Percentiles rank a stretch among this genome's conserved stretches.
Conservation (phyloP, 768 basidiomycete genomes). For the Phaeolepiota aurea region DNA sequence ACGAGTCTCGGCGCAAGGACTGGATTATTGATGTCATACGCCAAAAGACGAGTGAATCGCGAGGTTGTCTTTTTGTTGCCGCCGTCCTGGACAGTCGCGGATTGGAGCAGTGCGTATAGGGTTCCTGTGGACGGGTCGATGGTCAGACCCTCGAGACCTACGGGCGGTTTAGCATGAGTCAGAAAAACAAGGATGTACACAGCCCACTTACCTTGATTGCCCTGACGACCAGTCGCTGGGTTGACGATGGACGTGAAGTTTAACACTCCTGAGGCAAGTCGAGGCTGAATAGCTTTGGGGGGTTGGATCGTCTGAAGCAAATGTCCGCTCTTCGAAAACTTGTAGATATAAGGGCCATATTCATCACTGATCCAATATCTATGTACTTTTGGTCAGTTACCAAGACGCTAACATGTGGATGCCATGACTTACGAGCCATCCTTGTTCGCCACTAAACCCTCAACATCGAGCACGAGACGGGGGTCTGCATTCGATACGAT, state of each 20-base stretch:
- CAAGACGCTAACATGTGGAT: not conserved
- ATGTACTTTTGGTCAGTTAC: not conserved
- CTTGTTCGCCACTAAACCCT: conserved; percentile 46
- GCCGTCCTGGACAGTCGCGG: conserved; percentile 59
- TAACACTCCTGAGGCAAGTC: conserved; percentile 28
- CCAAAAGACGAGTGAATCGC: conserved; percentile 47
- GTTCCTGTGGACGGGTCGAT: conserved; percentile 34
- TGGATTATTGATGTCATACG: conserved; percentile 38
- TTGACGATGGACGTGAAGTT: conserved; percentile 43
- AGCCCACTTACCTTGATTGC: conserved; percentile 39
- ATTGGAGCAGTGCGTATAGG: conserved; percentile 57
- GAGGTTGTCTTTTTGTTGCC: conserved; percentile 36
- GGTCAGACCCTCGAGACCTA: conserved; percentile 57
- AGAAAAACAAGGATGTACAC: not conserved
- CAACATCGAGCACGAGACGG: conserved; percentile 46
- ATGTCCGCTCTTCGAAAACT: conserved; percentile 34
- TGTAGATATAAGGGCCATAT: conserved; percentile 62
- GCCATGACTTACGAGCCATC: conserved; percentile 46
- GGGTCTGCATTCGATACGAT: conserved; percentile 31
- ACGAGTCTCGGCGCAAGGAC: conserved; percentile 25
- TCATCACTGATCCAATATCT: conserved; percentile 65
- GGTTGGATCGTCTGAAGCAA: conserved; percentile 52
- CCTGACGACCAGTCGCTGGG: conserved; percentile 43
- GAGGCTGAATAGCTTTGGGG: conserved; percentile 47
- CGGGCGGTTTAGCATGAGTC: not conserved